Conservation (phyloP, 192 early-diverging fungal genomes). For the Gryganskiella cystojenkinii region DNA sequence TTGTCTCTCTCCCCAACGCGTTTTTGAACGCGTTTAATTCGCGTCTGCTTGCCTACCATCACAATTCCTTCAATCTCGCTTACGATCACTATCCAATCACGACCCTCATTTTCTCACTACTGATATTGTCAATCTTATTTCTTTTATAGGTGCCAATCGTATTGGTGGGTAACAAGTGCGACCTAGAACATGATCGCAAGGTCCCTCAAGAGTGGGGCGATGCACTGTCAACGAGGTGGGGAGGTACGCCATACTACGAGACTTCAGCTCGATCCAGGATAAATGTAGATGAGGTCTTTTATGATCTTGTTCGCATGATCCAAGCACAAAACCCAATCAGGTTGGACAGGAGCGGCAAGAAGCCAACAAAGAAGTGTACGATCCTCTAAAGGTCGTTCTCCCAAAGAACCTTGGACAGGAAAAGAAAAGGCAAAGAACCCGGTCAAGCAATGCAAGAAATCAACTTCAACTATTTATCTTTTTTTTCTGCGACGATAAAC, state of each 20-base stretch:
- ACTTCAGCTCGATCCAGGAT: slow-evolving; percentile 87
- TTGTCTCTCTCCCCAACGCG: no score
- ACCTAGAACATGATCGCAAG: slow-evolving; percentile 78
- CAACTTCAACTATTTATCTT: no score
- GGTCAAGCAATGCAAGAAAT: no score
- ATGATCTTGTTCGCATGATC: slow-evolving; percentile 91
- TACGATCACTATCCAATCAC: no score
- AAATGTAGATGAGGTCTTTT: slow-evolving; percentile 94
- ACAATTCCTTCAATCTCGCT: no score
- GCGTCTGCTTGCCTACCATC: no score
- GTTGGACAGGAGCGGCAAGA: slow-evolving; percentile 56
- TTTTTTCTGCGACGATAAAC: no score
- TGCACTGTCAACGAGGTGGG: slow-evolving; percentile 71
- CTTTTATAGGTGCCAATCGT: slow-evolving; percentile 85
- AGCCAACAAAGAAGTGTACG: slow-evolving; percentile 50
- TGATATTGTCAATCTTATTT: neutral
- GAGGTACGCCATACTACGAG: slow-evolving; percentile 82
- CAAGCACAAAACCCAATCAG: slow-evolving; percentile 82
- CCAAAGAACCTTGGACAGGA: no score
- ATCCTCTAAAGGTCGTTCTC: slow-evolving; percentile 55
- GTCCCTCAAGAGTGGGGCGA: slow-evolving; percentile 76
- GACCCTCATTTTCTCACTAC: neutral
- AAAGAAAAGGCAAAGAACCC: no score
- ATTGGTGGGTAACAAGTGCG: slow-evolving; percentile 94
- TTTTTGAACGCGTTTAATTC: no score